Evolutionary conservation across 1,284 basidiomycete genomes (phyloP), one percentile per base, ranked within the genome.

Genomic region (Polyporus tsugae): DNA sequence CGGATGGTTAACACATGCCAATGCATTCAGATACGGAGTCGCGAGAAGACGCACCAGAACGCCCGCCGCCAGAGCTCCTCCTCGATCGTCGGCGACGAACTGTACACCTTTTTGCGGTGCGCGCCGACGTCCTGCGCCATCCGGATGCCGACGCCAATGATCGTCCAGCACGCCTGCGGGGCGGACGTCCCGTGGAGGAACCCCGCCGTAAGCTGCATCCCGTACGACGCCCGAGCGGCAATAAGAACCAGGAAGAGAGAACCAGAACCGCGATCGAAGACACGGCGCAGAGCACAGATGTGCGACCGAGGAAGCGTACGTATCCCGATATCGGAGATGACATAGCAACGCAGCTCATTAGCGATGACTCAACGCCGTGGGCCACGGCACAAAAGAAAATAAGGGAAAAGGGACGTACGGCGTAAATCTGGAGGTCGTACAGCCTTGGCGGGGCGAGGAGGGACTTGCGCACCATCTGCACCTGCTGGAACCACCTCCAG

Each of bases 401-500:
- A 7, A 13, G 36, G 29, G 5, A 4, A 15, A 15, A 44, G 29
- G 22, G 25, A 76, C 79, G 44, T 55, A 81, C 79, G 60, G 82
- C 82, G 70, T 85, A 86, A 60, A 85, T 83, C 77, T 95, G 93
- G 39, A 96, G 79, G 72, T 95, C 92, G 73, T 88, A 87, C 69
- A 95, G 76, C 19, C 85, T 82, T 0, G 91, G 87, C 6, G 87
- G 84, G 2, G 86, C 83, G 60, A 89, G 82, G 66, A 91, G 82
- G 39, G 85, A 85, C 72, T 86, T 85, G 33, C 89, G 85, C 55
- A 89, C 79, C 64, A 88, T 79, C 74, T 88, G 81, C 7, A 92
- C 85, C 73, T 91, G 89, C 53, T 87, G 84, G 75, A 91, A 90
- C 84, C 88, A 94, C 72, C 87, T 87, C 91, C 92, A 94, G 0